These are phyloP conservation scores for Flaveria robusta DNA, from an alignment of 129 eudicot species.

Conservation along the genomic window DNA sequence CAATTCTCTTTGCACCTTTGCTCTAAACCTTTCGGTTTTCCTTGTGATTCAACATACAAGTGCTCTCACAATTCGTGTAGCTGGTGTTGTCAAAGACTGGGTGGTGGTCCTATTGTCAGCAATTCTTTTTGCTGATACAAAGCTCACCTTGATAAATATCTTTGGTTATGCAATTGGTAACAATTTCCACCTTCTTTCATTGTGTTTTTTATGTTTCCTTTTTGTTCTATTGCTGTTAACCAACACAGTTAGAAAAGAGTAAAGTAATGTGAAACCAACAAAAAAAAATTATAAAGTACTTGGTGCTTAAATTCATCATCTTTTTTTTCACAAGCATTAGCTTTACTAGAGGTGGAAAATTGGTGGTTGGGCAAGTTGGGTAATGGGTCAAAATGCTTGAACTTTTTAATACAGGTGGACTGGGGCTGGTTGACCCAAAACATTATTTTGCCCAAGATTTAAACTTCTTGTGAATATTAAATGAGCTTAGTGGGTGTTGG, in stretches of 20 bases:
- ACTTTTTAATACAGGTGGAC: not conserved
- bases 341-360: not conserved
- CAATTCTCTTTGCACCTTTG: constrained; percentile 91
- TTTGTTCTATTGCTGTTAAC: constrained; percentile 1
- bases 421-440: not conserved
- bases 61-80: constrained; percentile 95
- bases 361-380: not conserved
- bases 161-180: constrained; percentile 95
- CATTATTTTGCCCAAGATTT: not conserved
- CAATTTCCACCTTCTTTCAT: constrained; percentile 14
- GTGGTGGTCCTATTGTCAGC: constrained; percentile 92
- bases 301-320: not conserved
- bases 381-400: not conserved
- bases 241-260: not conserved
- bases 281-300: not conserved
- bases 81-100: constrained; percentile 99
- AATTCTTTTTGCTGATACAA: constrained; percentile 89
- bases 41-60: constrained; percentile 94
- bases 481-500: too few species aligned
- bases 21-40: constrained; percentile 88
- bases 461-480: too few species aligned
- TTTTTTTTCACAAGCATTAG: not conserved
- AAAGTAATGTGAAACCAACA: not conserved
- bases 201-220: not conserved
- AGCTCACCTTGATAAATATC: constrained; percentile 78